Evolutionary conservation across 176 grass and related monocot species (phyloP).

Genomic region (Olyra latifolia): DNA sequence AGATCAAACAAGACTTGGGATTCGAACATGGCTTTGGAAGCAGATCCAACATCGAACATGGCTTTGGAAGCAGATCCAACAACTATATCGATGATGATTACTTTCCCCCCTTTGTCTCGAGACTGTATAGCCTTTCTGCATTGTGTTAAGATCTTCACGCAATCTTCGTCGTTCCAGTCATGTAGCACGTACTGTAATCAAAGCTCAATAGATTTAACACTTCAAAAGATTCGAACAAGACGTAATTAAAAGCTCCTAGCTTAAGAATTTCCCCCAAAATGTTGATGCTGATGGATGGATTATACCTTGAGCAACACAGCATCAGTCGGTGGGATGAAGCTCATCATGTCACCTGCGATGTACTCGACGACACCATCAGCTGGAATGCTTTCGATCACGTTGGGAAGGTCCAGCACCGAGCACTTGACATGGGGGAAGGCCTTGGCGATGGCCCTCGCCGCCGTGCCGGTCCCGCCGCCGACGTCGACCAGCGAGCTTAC

Average conservation of each 20-base stretch:
- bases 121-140: conserved; percentile 40
- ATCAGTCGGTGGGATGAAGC: conserved; percentile 30
- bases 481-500: conserved; percentile 49
- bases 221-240: no score
- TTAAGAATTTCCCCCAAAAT: no score
- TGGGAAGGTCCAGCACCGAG: conserved; percentile 49
- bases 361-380: conserved; percentile 8
- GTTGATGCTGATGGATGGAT: no score
- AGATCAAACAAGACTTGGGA: conserved; percentile 29
- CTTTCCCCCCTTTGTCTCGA: conserved; percentile 21
- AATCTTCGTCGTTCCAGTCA: conserved; percentile 46
- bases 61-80: conserved; percentile 14
- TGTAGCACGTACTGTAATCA: conserved; percentile 32
- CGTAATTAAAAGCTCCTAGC: no score
- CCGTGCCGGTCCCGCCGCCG: conserved; percentile 39
- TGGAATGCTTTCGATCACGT: conserved; percentile 13
- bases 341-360: conserved; percentile 50
- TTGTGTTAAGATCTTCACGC: conserved; percentile 40
- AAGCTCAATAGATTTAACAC: not conserved
- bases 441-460: not conserved
- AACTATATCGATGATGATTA: conserved; percentile 44
- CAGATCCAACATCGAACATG: no score
- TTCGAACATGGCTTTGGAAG: conserved; percentile 9
- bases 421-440: conserved; percentile 49
- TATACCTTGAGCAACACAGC: conserved; percentile 40